phyloP scores from a whole-genome alignment of 345 rosid species.

The Raphanus sativus region DNA sequence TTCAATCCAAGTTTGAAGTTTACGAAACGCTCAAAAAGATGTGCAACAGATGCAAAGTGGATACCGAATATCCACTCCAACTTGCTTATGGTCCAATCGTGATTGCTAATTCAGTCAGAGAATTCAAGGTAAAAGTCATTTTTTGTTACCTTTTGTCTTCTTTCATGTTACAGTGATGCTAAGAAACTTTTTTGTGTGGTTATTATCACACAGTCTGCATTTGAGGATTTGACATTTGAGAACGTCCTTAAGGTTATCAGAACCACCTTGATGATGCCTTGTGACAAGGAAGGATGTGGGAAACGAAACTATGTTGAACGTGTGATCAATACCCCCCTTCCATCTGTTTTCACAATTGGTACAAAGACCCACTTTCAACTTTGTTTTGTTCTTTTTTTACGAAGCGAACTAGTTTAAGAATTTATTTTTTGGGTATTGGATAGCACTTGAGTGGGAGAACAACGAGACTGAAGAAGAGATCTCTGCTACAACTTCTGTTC shows the following conservation, averaged over 20 bases:
- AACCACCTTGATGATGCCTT: background rate
- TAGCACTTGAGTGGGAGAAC: constrained; percentile 29
- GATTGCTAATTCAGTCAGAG: constrained; percentile 17
- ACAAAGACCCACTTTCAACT: background rate
- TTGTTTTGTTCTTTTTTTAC: background rate
- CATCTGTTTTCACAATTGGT: constrained; percentile 25
- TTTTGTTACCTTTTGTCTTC: background rate
- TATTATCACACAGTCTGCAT: background rate
- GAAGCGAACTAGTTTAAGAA: background rate
- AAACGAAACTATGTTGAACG: constrained; percentile 3
- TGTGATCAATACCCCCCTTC: background rate
- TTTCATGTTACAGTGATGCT: background rate
- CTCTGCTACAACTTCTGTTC: background rate
- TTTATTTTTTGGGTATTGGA: background rate
- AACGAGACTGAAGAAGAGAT: constrained; percentile 23
- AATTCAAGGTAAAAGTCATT: constrained; percentile 17
- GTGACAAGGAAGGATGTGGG: constrained; percentile 19
- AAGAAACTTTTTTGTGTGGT: constrained; percentile 6
- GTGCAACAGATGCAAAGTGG: constrained; percentile 7
- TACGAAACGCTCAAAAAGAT: background rate
- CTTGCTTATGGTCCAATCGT: background rate
- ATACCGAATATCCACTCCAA: background rate
- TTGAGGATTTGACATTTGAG: constrained; percentile 6
- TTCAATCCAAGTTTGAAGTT: constrained; percentile 4
- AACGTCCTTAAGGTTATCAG: background rate